Conservation (phyloP, 805 yeast genomes). For the Clavispora santaluciae region DNA sequence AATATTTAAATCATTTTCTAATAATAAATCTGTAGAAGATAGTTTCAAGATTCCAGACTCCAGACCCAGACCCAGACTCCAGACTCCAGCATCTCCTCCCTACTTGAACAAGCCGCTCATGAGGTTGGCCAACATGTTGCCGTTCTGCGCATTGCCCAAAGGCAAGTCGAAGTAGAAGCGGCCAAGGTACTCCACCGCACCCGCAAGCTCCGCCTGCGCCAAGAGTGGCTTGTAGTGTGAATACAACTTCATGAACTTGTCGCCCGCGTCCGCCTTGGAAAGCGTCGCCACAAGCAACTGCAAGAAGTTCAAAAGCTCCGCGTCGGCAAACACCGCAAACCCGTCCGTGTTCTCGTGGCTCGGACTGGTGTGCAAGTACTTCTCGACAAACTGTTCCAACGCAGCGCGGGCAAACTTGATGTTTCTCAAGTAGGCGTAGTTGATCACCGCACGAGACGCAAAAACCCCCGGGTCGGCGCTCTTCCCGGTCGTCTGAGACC, state of each 20-base stretch:
- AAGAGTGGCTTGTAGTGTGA: slow-evolving; percentile 43
- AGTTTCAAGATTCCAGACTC: too few relatives aligned
- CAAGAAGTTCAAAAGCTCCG: slow-evolving; percentile 58
- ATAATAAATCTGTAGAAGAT: too few relatives aligned
- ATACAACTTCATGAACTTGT: slow-evolving; percentile 50
- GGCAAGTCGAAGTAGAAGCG: slow-evolving; percentile 55
- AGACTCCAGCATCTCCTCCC: too few relatives aligned
- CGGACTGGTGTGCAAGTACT: slow-evolving; percentile 22
- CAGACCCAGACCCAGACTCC: too few relatives aligned
- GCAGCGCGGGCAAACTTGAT: slow-evolving; percentile 50
- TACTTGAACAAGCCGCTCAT: slow-evolving; percentile 54
- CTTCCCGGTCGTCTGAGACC: slow-evolving; percentile 23
- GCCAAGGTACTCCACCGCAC: slow-evolving; percentile 55
- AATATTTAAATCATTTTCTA: too few relatives aligned
- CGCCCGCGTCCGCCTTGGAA: slow-evolving; percentile 43
- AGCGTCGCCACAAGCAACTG: slow-evolving; percentile 62
- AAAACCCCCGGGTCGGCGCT: slow-evolving; percentile 27
- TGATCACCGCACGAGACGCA: slow-evolving; percentile 59
- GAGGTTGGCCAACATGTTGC: slow-evolving; percentile 48
- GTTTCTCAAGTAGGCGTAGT: slow-evolving; percentile 67
- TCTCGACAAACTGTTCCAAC: slow-evolving; percentile 19
- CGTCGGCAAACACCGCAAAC: slow-evolving; percentile 27
- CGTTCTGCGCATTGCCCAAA: slow-evolving; percentile 35
- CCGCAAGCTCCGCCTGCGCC: slow-evolving; percentile 29
- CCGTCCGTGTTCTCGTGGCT: slow-evolving; percentile 6